Base-by-base conservation (phyloP, 1,139 yeast genomes). In the Suhomyces yuchorum region DNA sequence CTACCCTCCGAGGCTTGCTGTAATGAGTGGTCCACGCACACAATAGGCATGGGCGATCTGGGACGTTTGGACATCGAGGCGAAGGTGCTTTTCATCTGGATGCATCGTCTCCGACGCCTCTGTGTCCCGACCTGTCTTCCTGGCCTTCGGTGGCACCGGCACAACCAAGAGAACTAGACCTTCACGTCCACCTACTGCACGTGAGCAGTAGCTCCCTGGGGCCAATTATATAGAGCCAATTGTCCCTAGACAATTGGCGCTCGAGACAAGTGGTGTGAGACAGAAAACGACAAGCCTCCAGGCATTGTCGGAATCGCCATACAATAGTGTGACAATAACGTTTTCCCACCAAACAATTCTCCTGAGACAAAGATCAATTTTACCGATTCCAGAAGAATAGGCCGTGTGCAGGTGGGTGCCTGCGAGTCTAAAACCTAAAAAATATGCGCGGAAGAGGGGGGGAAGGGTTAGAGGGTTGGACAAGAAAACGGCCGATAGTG, bases 341-440 rank as follows among this genome's bases (percentile, higher is more conserved):
- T 41, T 11, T 20, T 37, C 18, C 17, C n/a, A 42, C 42, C 18
- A 12, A 40, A 47, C 50, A 43, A 47, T 43, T 37, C n/a, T 12
- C 8, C 15, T 17, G 19, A 12, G 35, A 47, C 46, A 43, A 43
- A 41, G 43, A n/a, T 14, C 43, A 37, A 15, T 47, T 40, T 47
- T 44, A 44, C 50, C 47, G 47, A 44, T 47, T 47, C 19, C 22
- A 43, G 50, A 42, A 38, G 22, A 43, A 24, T 37, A 24, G 38
- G 26, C 26, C 35, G 8, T 18, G 35, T 41, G 39, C 43, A 41
- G 43, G 39, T 11, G 24, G 11, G 43, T 41, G 38, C 43, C 43
- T 41, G 40, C 44, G 44, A 19, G 44, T 35, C 44, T 42, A 42
- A 35, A 42, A 4, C 23, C 14, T 24, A 36, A 18, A 42, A 42